A percentile compares a stretch with the other conserved stretches of the same genome.
phyloP scores from a whole-genome alignment of 2,329 filamentous ascomycete species.

The Fusarium sp. region DNA sequence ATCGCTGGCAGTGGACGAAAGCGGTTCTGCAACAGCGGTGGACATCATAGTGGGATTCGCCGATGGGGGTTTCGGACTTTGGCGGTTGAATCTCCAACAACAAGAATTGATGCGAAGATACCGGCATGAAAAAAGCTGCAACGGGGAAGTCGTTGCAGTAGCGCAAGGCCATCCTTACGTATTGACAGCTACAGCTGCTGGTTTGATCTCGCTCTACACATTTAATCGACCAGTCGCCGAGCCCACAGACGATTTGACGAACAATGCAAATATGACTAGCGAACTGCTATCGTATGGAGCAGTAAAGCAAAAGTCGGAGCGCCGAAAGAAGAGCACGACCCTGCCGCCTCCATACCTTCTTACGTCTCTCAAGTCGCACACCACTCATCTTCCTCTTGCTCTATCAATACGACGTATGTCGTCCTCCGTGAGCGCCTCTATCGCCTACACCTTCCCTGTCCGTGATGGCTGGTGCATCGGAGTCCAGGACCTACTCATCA shows the following conservation, averaged over 20 bases:
- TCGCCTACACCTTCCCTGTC: conserved; percentile 86
- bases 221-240: conserved; percentile 57
- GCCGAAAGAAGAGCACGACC: background rate
- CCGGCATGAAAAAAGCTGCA: conserved; percentile 70
- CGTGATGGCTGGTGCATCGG: conserved; percentile 88
- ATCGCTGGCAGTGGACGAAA: conserved; percentile 74
- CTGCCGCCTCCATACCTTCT: conserved; percentile 63
- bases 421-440: conserved; percentile 77
- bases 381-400: conserved; percentile 80
- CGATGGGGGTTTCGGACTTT: conserved; percentile 79
- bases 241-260: conserved; percentile 9
- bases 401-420: conserved; percentile 81
- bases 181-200: conserved; percentile 79
- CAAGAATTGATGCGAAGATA: conserved; percentile 64
- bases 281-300: background rate
- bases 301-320: background rate
- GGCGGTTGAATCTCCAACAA: conserved; percentile 65
- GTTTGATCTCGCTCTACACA: conserved; percentile 81
- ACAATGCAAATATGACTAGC: conserved; percentile 4
- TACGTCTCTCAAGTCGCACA: conserved; percentile 84
- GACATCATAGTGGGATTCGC: conserved; percentile 77
- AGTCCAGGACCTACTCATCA: conserved; percentile 86
- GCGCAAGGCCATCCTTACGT: conserved; percentile 81
- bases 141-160: conserved; percentile 75
- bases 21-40: conserved; percentile 58